Conservation (phyloP, 1,284 basidiomycete genomes). For the Tranzscheliella williamsii region DNA sequence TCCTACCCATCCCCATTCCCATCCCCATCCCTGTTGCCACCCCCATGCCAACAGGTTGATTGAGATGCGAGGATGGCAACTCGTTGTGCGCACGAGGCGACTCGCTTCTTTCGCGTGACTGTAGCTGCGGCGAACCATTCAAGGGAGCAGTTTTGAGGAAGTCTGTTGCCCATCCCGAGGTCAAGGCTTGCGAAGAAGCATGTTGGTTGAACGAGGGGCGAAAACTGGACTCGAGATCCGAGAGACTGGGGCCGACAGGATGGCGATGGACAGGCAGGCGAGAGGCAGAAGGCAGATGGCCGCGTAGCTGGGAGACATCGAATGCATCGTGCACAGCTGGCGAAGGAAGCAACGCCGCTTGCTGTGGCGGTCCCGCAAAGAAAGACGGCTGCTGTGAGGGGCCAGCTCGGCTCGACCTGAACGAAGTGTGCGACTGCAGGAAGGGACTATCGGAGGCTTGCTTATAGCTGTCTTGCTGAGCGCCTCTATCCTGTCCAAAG, state of each 20-base stretch:
- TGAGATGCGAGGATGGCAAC: slow-evolving; percentile 1
- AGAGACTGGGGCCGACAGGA: slow-evolving; percentile 7
- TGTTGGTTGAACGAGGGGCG: slow-evolving; percentile 25
- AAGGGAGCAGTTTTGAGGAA: slow-evolving; percentile 33
- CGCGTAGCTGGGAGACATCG: slow-evolving; percentile 43
- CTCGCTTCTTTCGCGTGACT: no score
- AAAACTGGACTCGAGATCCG: slow-evolving; percentile 37
- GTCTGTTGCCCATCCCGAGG: slow-evolving; percentile 43
- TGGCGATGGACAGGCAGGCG: slow-evolving; percentile 11
- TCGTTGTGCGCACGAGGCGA: no score
- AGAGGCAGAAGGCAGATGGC: slow-evolving; percentile 30
- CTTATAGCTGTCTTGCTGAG: slow-evolving; percentile 45
- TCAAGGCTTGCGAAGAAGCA: slow-evolving; percentile 5
- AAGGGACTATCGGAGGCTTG: neutral
- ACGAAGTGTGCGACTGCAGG: slow-evolving; percentile 8
- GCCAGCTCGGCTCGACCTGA: slow-evolving; percentile 9
- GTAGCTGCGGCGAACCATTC: no score
- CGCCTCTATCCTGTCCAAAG: slow-evolving; percentile 52
- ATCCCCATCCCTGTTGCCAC: no score
- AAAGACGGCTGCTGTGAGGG: slow-evolving; percentile 20
- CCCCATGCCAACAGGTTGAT: no score
- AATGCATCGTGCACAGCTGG: slow-evolving; percentile 29
- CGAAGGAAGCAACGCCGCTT: slow-evolving; percentile 9
- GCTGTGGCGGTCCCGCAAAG: slow-evolving; percentile 18
- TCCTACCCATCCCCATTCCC: no score